Base-by-base conservation (phyloP, 768 basidiomycete genomes). In the Termitomyces bulborhizus region DNA sequence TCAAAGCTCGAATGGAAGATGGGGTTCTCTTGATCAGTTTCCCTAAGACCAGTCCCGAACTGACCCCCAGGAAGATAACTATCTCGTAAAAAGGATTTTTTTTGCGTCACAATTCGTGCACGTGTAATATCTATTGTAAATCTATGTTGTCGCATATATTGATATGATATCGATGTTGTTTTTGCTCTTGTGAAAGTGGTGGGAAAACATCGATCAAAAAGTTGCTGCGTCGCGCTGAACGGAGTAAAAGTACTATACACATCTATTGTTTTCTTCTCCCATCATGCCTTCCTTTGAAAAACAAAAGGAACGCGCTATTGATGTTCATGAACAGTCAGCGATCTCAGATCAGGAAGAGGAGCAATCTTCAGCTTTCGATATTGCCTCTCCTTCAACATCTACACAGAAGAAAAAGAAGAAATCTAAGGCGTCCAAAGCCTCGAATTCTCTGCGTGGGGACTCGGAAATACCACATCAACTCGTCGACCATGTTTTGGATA, bases 351-450 rank as follows among this genome's bases (percentile, higher is more conserved):
- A 64, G 41, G 69, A 69, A 41, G 69, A 68, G 31, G 53, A 54
- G 4, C 63, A 58, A 18, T 32, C 68, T 65, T 42, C 69, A 18
- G 72, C 68, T 24, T 65, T 63, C 1, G 66, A 62, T 6, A 47
- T 52, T 36, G 59, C 66, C 3, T 68, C 73, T 13, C 64, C 80
- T 4, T 77, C 80, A 36, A 76, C 76, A 12, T 74, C 74, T 7
- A 50, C 53, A 46, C 73, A 74, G 58, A 87, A 88, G 70, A 93
- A 93, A 75, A 93, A 92, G 78, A 92, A 90, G 71, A 88, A 84
- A 68, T 84, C 86, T 3, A 93, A 88, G 66, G 81, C 74, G 24
- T 68, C 76, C 55, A 86, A 76, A 57, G 72, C 73, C 4, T 65
- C 84, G 40, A 76, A 76, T 63, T 74, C 77, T 18, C 61, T 83